Conservation (phyloP, 202 grass and related monocot genomes). For the Panicum virgatum region DNA sequence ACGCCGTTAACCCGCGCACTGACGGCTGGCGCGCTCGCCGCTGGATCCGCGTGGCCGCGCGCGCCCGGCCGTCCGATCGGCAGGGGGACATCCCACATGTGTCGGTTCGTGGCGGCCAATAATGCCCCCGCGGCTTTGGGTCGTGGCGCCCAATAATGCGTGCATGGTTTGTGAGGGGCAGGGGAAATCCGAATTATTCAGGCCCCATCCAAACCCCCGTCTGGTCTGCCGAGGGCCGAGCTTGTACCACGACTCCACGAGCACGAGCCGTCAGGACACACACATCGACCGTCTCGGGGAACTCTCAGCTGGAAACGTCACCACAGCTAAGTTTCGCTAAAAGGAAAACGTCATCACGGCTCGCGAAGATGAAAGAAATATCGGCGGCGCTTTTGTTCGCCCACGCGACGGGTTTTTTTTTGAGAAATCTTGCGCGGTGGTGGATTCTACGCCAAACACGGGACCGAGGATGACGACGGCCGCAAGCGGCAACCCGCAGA, state of each 20-base stretch:
- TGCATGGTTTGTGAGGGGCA: conserved; percentile 21
- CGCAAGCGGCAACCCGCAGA: background rate
- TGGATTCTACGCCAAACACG: background rate
- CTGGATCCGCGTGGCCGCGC: background rate
- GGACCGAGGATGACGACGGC: background rate
- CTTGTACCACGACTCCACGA: too few relatives aligned
- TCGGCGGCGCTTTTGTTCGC: too few relatives aligned
- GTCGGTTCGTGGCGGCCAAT: conserved; percentile 39
- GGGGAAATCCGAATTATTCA: conserved; percentile 35
- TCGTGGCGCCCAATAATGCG: conserved; percentile 38
- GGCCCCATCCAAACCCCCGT: background rate
- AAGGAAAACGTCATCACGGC: too few relatives aligned
- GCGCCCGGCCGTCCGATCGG: background rate
- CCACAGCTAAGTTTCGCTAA: too few relatives aligned
- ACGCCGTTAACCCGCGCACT: background rate
- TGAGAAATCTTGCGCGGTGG: background rate
- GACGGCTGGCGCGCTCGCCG: background rate
- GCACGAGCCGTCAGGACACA: too few relatives aligned
- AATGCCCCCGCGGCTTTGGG: conserved; percentile 26
- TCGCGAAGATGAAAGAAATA: too few relatives aligned
- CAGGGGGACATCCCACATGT: conserved; percentile 39
- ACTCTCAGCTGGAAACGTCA: too few relatives aligned
- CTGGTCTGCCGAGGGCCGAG: too few relatives aligned
- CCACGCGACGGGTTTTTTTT: background rate
- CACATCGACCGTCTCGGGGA: too few relatives aligned